Conservation (phyloP, 257 asterid species). For the Fraxinus quadrangulata region DNA sequence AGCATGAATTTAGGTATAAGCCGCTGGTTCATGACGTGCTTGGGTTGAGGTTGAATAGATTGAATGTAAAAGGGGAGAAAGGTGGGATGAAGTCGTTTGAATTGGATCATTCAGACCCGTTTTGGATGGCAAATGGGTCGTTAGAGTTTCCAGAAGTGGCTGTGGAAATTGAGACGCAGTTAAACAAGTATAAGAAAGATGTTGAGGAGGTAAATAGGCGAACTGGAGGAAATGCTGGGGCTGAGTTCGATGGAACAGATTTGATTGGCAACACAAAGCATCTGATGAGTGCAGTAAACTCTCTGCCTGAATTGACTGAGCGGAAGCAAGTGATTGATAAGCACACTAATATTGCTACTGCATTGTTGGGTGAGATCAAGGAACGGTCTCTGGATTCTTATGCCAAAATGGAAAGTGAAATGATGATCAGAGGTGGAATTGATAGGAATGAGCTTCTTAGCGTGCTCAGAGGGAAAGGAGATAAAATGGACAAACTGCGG, state of each 20-base stretch:
- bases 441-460: conserved; percentile 78
- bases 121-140: conserved; percentile 82
- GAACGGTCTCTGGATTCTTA: conserved; percentile 74
- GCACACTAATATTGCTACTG: conserved; percentile 91
- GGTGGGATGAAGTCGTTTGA: conserved; percentile 83
- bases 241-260: conserved; percentile 67
- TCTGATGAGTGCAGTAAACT: conserved; percentile 92
- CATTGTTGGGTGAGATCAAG: conserved; percentile 67
- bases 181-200: conserved; percentile 80
- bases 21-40: conserved; percentile 95
- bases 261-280: conserved; percentile 89
- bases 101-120: conserved; percentile 74
- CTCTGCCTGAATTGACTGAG: conserved; percentile 94
- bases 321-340: conserved; percentile 82
- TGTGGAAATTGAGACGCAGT: conserved; percentile 78
- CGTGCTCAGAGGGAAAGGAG: conserved; percentile 89
- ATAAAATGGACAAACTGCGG: conserved; percentile 66
- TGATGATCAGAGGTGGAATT: conserved; percentile 85
- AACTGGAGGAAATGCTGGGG: conserved; percentile 42
- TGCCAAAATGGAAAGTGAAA: conserved; percentile 83
- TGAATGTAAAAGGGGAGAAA: conserved; percentile 87
- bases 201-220: conserved; percentile 90
- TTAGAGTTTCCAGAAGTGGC: conserved; percentile 92
- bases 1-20: conserved; percentile 92
- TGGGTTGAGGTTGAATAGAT: conserved; percentile 84